Base-by-base conservation (phyloP, 176 grass and related monocot genomes). In the Paspalum vaginatum region DNA sequence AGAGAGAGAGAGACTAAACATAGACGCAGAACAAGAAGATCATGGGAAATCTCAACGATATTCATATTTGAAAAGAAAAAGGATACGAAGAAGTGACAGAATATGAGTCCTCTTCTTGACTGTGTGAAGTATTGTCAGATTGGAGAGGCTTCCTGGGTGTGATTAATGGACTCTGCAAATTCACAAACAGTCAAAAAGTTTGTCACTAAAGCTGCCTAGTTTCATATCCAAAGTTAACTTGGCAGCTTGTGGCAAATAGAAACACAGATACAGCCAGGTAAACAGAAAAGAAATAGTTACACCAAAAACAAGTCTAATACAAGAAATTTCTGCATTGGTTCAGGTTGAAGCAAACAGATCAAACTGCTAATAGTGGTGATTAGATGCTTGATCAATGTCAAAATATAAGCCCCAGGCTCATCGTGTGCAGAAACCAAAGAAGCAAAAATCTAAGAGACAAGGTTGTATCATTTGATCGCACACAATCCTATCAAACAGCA, bases 21-120 rank as follows among this genome's bases (percentile, higher is more conserved):
- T 8, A n/a, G 46, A 61, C 8, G 7, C 1, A 68, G 38, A 79
- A 79, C 18, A 68, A 50, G 62, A 72, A 55, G 40, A 54, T 16
- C 18, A 32, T 9, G 8, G 26, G 61, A 75, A 42, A 74, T 59
- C 25, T 81, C 71, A 68, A 83, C n/a, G 74, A 5, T 13, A 80
- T 38, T 17, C 16, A 58, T 56, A 61, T 38, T 26, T 68, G 22
- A 51, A 15, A 56, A 17, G 2, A 39, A 4, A 39, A 10, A 71
- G 92, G 85, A 94, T 94, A 94, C 92, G 88, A 94, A 72, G 91
- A 93, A 91, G 88, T 82, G 53, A 86, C 66, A 11, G 92, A 94
- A 68, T 73, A 84, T 24, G 88, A 87, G 62, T 94, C 92, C 4
- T 91, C 92, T 48, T 91, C 92, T 24, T 87, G 86, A 70, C 79